A percentile compares a stretch with the other conserved stretches of the same genome.
phyloP scores from a whole-genome alignment of 345 rosid species.

The Turnera subulata region DNA sequence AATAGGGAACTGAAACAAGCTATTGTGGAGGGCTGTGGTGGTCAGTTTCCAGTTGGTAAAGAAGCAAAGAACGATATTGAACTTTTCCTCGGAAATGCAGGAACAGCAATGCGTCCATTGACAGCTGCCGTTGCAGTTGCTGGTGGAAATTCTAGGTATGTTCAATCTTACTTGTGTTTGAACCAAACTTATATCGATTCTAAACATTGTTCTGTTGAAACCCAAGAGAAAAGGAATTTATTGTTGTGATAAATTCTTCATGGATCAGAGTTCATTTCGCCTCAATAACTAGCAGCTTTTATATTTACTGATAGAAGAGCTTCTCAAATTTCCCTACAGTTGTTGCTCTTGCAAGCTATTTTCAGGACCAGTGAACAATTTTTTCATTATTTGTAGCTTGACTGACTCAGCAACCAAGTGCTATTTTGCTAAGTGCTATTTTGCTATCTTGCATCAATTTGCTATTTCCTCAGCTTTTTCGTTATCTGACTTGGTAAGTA shows the following conservation, averaged over 20 bases:
- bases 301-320: too few species aligned
- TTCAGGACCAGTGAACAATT: too few species aligned
- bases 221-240: too few species aligned
- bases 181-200: too few species aligned
- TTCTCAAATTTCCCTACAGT: too few species aligned
- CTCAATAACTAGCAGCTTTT: too few species aligned
- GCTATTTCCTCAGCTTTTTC: background rate
- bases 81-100: conserved; percentile 95
- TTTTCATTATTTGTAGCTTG: too few species aligned
- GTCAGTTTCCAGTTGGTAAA: conserved; percentile 62
- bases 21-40: conserved; percentile 78
- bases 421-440: background rate
- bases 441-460: background rate
- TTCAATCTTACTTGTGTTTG: background rate
- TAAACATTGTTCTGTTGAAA: too few species aligned
- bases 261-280: too few species aligned
- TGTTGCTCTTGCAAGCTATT: too few species aligned
- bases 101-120: conserved; percentile 96
- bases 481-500: background rate
- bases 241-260: too few species aligned
- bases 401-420: too few species aligned
- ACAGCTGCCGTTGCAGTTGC: conserved; percentile 91
- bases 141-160: conserved; percentile 82
- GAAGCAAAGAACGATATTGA: conserved; percentile 50
- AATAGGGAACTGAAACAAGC: conserved; percentile 53